These are phyloP conservation scores for Phoma sp. DNA, from an alignment of 2,329 filamentous ascomycete genomes.

Conservation along the genomic window DNA sequence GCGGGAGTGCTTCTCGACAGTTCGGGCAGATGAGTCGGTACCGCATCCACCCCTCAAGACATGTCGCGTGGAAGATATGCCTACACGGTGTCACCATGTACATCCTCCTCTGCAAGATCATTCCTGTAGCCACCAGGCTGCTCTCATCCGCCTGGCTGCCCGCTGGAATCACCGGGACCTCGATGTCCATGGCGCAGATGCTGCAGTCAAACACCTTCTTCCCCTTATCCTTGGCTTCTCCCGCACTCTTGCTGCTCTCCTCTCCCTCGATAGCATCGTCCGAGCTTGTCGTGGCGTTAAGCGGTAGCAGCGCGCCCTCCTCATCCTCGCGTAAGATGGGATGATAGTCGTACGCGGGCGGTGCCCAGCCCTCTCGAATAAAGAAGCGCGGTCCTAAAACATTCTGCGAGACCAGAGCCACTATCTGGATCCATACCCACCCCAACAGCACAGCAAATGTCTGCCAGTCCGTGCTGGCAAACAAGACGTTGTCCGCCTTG, in stretches of 20 bases:
- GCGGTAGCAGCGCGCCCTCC: constrained; percentile 76
- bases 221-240: constrained; percentile 60
- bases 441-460: constrained; percentile 70
- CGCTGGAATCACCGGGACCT: constrained; percentile 79
- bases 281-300: constrained; percentile 63
- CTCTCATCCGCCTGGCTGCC: constrained; percentile 31
- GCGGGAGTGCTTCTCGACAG: constrained; percentile 87
- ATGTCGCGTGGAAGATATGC: constrained; percentile 92
- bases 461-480: constrained; percentile 71
- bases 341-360: constrained; percentile 90
- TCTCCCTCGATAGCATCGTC: constrained; percentile 16
- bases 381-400: constrained; percentile 89
- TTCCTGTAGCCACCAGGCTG: constrained; percentile 47
- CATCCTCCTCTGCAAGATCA: constrained; percentile 77
- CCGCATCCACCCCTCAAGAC: constrained; percentile 95
- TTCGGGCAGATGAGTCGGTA: constrained; percentile 94
- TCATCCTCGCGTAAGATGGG: constrained; percentile 87
- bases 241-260: constrained; percentile 31
- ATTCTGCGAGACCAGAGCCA: constrained; percentile 80
- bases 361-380: constrained; percentile 71
- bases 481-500: constrained; percentile 79
- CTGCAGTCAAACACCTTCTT: constrained; percentile 82
- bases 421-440: constrained; percentile 90
- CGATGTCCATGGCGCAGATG: constrained; percentile 90
- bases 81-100: constrained; percentile 99